Conservation (phyloP, 2,329 filamentous ascomycete species). For the Akanthomyces muscarius region DNA sequence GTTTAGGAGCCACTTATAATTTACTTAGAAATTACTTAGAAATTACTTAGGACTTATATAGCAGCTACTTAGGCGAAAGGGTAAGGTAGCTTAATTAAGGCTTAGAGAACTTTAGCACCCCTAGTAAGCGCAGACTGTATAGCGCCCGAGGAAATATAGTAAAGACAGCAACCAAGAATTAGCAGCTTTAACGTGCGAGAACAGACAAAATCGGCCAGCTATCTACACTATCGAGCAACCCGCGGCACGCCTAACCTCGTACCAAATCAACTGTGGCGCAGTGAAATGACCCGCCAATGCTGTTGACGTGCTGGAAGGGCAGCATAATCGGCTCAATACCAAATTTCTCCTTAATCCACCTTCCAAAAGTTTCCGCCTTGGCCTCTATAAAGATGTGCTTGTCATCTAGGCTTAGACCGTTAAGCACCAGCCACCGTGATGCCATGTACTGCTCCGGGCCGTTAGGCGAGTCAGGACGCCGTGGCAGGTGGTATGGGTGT, state of each 20-base stretch:
- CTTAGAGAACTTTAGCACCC: no score
- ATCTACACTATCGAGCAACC: not conserved
- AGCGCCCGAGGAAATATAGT: no score
- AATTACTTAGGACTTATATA: no score
- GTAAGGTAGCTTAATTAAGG: no score
- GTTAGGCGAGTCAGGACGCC: not conserved
- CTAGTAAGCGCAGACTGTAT: no score
- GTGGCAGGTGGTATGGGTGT: constrained; percentile 22
- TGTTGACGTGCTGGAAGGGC: constrained; percentile 31
- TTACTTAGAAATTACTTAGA: no score
- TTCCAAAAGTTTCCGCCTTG: constrained; percentile 21
- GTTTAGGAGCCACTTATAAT: no score
- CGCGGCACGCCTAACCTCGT: not conserved
- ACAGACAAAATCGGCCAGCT: no score
- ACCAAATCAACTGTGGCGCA: constrained; percentile 27
- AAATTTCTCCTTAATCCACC: constrained; percentile 20
- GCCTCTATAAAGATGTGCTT: constrained; percentile 27
- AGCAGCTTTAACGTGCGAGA: no score
- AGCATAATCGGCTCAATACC: constrained; percentile 20
- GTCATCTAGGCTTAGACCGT: constrained; percentile 27
- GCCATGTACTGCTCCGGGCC: constrained; percentile 27
- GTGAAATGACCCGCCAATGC: constrained; percentile 31
- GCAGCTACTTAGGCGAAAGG: no score
- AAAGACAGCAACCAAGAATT: no score
- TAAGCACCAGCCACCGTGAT: constrained; percentile 27